Evolutionary conservation across 2,329 filamentous ascomycete genomes (phyloP).

Genomic region (Fusarium sp.): DNA sequence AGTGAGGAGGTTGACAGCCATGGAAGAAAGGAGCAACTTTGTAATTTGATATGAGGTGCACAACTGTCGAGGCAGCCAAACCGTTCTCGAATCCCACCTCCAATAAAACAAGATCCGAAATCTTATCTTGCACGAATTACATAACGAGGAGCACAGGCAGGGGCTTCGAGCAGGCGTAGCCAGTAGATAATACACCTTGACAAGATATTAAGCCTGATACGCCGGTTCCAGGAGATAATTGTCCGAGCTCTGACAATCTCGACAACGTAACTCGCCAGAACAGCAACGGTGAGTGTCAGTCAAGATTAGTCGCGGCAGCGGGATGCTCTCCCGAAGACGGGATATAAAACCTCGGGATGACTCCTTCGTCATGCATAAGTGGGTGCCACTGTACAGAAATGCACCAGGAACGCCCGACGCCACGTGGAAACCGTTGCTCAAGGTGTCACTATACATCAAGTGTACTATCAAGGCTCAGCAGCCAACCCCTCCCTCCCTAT

Average conservation of each 20-base stretch:
- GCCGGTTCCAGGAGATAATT: neutral
- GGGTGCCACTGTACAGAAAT: constrained; percentile 29
- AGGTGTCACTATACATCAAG: constrained; percentile 28
- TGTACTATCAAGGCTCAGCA: constrained; percentile 17
- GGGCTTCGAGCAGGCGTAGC: neutral
- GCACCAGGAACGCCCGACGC: constrained; percentile 32
- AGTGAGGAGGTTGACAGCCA: neutral
- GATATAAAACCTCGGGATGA: constrained; percentile 20
- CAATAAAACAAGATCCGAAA: neutral
- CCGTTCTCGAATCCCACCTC: neutral
- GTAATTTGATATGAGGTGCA: neutral
- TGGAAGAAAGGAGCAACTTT: neutral
- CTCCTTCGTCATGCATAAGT: constrained; percentile 29
- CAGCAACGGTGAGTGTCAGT: neutral
- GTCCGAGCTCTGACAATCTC: neutral
- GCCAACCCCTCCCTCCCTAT: neutral
- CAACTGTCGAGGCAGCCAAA: neutral
- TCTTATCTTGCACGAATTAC: neutral
- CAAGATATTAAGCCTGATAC: constrained; percentile 10
- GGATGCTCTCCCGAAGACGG: constrained; percentile 28
- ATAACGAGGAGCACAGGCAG: neutral
- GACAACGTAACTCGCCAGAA: neutral
- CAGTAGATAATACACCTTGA: constrained; percentile 12
- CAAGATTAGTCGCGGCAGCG: constrained; percentile 20
- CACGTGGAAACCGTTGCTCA: constrained; percentile 37